These are phyloP conservation scores for Linnemannia elongata DNA, from an alignment of 192 early-diverging fungal genomes.

Conservation along the genomic window DNA sequence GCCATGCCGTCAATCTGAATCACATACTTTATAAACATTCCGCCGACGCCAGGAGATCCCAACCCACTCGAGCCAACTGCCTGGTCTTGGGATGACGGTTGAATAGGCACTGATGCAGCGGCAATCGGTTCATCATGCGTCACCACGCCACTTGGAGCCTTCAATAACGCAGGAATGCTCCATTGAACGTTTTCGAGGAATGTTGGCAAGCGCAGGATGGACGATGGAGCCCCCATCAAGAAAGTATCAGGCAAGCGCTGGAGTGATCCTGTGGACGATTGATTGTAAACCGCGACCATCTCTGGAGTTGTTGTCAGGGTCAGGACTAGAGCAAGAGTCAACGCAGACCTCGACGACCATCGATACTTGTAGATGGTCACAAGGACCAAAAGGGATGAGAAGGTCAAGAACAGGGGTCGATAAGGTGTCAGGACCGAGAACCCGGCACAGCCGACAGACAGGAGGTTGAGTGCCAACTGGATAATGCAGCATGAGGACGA, in stretches of 20 bases:
- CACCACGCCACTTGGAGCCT: too few relatives aligned
- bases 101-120: background rate
- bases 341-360: slow-evolving; percentile 25
- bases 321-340: slow-evolving; percentile 35
- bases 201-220: background rate
- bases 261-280: slow-evolving; percentile 1
- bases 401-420: slow-evolving; percentile 53
- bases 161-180: background rate
- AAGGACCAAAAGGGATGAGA: slow-evolving; percentile 41
- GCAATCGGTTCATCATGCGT: background rate
- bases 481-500: slow-evolving; percentile 67
- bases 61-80: background rate
- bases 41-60: background rate
- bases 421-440: slow-evolving; percentile 67
- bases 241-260: background rate
- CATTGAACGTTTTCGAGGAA: background rate
- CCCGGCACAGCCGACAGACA: slow-evolving; percentile 69
- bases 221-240: background rate
- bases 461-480: slow-evolving; percentile 65
- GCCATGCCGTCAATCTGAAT: slow-evolving; percentile 60
- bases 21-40: slow-evolving; percentile 35
- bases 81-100: background rate
- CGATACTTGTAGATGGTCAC: slow-evolving; percentile 43
- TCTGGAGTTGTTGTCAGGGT: slow-evolving; percentile 58
- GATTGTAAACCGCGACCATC: slow-evolving; percentile 57